Percentiles rank a stretch among this genome's conserved stretches.
These are phyloP conservation scores for Silene latifolia DNA, from an alignment of 148 eudicot species.

Conservation along the genomic window DNA sequence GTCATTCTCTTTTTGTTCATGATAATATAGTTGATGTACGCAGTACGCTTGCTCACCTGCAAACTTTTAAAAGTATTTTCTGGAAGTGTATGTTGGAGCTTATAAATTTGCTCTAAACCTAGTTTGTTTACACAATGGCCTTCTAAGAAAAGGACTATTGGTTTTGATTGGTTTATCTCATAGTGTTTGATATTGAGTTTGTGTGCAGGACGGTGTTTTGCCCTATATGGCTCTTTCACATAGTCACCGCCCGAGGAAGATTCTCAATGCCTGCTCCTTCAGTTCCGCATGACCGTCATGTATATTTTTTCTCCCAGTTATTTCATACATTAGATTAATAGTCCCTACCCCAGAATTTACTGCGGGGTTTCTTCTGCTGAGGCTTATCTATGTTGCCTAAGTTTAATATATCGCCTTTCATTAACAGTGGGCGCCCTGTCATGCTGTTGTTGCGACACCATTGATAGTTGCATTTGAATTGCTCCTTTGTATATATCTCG, in stretches of 20 bases:
- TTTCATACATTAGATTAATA: neutral
- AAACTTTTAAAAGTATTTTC: no score
- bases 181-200: neutral
- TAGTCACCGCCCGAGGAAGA: slow-evolving; percentile 90
- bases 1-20: no score
- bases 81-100: no score
- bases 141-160: neutral
- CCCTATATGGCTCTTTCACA: slow-evolving; percentile 92
- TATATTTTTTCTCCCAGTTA: slow-evolving; percentile 27
- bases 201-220: slow-evolving; percentile 70
- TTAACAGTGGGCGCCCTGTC: slow-evolving; percentile 96
- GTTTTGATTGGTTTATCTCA: neutral
- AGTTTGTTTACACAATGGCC: neutral
- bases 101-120: no score
- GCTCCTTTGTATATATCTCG: slow-evolving; percentile 87
- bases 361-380: neutral
- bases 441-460: slow-evolving; percentile 85
- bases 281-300: slow-evolving; percentile 90
- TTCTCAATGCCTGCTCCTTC: slow-evolving; percentile 97
- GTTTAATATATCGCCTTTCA: slow-evolving; percentile 5
- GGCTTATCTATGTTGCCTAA: neutral
- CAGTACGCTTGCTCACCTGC: no score
- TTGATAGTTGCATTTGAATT: slow-evolving; percentile 88
- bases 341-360: neutral
- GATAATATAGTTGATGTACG: no score